A percentile compares a stretch with the other conserved stretches of the same genome.
Conservation (phyloP, 371 early-diverging fungal genomes). For the Rhizopus delemar region DNA sequence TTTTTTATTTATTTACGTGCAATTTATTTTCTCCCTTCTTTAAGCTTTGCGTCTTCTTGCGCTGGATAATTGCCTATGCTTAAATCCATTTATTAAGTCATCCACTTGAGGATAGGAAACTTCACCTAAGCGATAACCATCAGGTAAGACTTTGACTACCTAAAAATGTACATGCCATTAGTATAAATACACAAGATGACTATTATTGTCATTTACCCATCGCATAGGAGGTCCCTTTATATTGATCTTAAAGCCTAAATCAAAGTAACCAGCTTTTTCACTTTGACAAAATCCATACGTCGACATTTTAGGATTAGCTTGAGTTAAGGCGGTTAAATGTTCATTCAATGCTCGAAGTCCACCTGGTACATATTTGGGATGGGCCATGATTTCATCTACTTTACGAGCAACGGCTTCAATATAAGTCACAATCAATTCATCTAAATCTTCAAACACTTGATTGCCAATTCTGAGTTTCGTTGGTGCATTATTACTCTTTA, state of each 20-base stretch:
- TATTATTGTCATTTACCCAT: slow-evolving; percentile 34
- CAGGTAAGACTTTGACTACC: slow-evolving; percentile 65
- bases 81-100: slow-evolving; percentile 71
- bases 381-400: slow-evolving; percentile 65
- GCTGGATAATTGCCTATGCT: slow-evolving; percentile 32
- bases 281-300: slow-evolving; percentile 60
- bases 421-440: slow-evolving; percentile 88
- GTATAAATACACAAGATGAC: neutral
- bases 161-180: slow-evolving; percentile 16
- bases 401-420: slow-evolving; percentile 80
- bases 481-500: slow-evolving; percentile 69
- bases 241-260: slow-evolving; percentile 51
- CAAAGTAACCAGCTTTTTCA: slow-evolving; percentile 56
- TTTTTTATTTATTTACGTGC: too few relatives aligned
- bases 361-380: slow-evolving; percentile 62
- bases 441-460: slow-evolving; percentile 77
- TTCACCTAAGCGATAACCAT: slow-evolving; percentile 60
- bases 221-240: slow-evolving; percentile 36
- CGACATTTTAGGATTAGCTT: slow-evolving; percentile 56
- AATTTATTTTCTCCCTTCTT: neutral
- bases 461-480: slow-evolving; percentile 62
- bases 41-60: slow-evolving; percentile 15
- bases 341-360: slow-evolving; percentile 42
- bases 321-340: slow-evolving; percentile 37
- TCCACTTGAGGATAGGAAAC: slow-evolving; percentile 59